A percentile compares a stretch with the other conserved stretches of the same genome.
These are phyloP conservation scores for Backusella circina DNA, from an alignment of 192 early-diverging fungal species.

Conservation along the genomic window DNA sequence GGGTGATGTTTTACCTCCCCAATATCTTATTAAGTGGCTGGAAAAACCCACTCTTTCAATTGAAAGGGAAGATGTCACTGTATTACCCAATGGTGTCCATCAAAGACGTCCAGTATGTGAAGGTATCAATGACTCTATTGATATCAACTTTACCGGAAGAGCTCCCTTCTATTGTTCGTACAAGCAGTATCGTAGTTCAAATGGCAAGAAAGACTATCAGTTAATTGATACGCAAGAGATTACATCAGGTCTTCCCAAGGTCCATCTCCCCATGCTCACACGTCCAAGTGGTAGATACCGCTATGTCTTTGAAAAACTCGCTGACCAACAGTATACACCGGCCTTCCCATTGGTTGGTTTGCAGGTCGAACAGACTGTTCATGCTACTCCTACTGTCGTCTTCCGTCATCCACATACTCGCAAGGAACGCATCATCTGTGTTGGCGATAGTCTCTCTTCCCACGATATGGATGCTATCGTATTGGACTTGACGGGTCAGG, in stretches of 20 bases:
- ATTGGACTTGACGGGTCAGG: conserved; percentile 26
- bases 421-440: conserved; percentile 25
- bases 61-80: conserved; percentile 17
- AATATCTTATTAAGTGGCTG: conserved; percentile 22
- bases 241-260: conserved; percentile 19
- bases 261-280: conserved; percentile 30
- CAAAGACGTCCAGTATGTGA: conserved; percentile 33
- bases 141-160: conserved; percentile 30
- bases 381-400: conserved; percentile 26
- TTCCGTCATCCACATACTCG: conserved; percentile 11
- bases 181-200: background rate
- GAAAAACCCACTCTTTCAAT: conserved; percentile 25
- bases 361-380: conserved; percentile 32
- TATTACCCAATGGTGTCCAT: conserved; percentile 12
- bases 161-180: conserved; percentile 28
- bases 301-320: conserved; percentile 35
- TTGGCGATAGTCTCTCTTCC: conserved; percentile 24
- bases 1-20: conserved; percentile 29
- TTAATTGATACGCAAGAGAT: conserved; percentile 7
- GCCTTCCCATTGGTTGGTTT: conserved; percentile 9
- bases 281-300: conserved; percentile 24
- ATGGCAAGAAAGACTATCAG: background rate
- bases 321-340: conserved; percentile 36
- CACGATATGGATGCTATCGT: conserved; percentile 17
- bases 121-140: conserved; percentile 32